Evolutionary conservation across 345 rosid species (phyloP).

Genomic region (Erucastrum elatum): DNA sequence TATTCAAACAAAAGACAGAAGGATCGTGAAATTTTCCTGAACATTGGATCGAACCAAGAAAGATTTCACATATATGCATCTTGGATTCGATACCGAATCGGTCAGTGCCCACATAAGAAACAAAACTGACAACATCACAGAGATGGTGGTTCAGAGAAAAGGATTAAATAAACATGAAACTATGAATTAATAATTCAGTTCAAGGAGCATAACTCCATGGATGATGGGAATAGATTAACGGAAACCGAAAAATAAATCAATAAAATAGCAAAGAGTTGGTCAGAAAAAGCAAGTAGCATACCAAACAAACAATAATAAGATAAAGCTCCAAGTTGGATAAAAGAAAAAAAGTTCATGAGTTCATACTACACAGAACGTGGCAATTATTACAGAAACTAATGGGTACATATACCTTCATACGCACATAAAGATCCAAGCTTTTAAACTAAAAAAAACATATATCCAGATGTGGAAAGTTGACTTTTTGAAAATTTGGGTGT

Average conservation of each 20-base stretch:
- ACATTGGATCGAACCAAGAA: conserved; percentile 15
- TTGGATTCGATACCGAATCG: conserved; percentile 19
- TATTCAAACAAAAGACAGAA: conserved; percentile 15
- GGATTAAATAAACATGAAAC: neutral
- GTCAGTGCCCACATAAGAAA: conserved; percentile 8
- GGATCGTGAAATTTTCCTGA: neutral
- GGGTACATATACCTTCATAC: neutral
- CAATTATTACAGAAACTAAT: neutral
- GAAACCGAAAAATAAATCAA: neutral
- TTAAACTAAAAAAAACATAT: neutral
- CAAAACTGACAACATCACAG: conserved; percentile 28
- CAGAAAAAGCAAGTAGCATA: conserved; percentile 26
- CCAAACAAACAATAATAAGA: conserved; percentile 5
- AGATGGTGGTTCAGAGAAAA: neutral
- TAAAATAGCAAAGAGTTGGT: conserved; percentile 17
- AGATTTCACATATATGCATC: neutral
- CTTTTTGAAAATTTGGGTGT: neutral
- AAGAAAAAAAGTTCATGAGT: conserved; percentile 20
- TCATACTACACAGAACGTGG: conserved; percentile 27
- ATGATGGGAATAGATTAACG: conserved; percentile 4
- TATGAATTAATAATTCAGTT: conserved; percentile 6
- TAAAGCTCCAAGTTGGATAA: conserved; percentile 25
- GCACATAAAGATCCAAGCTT: conserved; percentile 15
- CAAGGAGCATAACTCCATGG: conserved; percentile 7
- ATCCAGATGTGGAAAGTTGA: neutral